Conservation (phyloP, 768 basidiomycete species). For the Rhodotorula babjevae region DNA sequence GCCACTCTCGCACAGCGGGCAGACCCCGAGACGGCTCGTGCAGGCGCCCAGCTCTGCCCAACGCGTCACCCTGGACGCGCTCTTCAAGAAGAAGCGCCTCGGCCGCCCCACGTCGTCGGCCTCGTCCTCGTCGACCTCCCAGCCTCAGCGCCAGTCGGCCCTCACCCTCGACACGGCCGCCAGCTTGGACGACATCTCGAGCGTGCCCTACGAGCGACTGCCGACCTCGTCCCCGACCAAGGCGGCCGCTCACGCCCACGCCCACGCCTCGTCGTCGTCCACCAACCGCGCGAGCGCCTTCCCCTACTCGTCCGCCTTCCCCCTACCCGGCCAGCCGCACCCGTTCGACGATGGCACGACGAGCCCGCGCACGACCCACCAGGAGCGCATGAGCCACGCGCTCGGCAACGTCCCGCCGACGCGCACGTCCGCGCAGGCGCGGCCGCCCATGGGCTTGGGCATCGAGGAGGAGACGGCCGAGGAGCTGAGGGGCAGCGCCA, state of each 20-base stretch:
- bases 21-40: background rate
- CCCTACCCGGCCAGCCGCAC: slow-evolving; percentile 2
- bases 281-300: slow-evolving; percentile 1
- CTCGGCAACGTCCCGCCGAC: slow-evolving; percentile 14
- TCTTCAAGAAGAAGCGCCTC: slow-evolving; percentile 19
- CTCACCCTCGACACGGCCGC: slow-evolving; percentile 3
- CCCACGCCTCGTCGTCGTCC: too few species aligned
- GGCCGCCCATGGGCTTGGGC: background rate
- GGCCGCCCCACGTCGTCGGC: background rate
- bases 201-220: slow-evolving; percentile 24
- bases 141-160: background rate
- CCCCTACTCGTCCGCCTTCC: slow-evolving; percentile 28
- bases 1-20: background rate
- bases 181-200: slow-evolving; percentile 10
- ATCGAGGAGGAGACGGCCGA: background rate
- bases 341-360: background rate
- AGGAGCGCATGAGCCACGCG: slow-evolving; percentile 21
- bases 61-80: slow-evolving; percentile 16
- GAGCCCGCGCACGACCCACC: background rate
- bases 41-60: background rate
- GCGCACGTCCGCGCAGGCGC: background rate
- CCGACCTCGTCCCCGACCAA: slow-evolving; percentile 29
- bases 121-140: too few species aligned
- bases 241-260: background rate
- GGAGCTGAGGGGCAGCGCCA: background rate